Base-by-base conservation (phyloP, 164 flowering plant species). In the Saururus chinensis region DNA sequence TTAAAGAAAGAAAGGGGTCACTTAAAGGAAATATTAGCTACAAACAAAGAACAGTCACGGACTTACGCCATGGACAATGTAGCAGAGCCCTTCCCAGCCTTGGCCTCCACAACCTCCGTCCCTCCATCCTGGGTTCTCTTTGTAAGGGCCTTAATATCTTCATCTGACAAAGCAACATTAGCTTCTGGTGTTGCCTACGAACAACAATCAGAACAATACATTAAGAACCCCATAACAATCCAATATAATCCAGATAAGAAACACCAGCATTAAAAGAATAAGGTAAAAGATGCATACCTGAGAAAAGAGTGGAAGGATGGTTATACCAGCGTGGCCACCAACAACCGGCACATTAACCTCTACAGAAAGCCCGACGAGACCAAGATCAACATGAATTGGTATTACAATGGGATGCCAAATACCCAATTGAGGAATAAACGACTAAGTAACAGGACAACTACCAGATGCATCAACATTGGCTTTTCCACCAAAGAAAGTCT, bases 61-160 rank as follows among this genome's bases (percentile, higher is more conserved):
- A 82, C 97, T 83, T 87, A 93, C 96, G 99, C 99, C 97, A 93
- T 93, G 25, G 99, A 90, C 57, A 90, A 78, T 57, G 99, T 93
- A 30, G 99, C 99, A 53, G 99, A 93, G 5, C 99, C 99, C 77
- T 90, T 88, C 71, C 99, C 99, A 71, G 99, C 99, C 81, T 93
- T 93, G 30, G 99, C 99, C 70, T 88, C 91, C 56, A 93, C 99
- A 68, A 93, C 97, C 70, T 93, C 97, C 0, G 99, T 93, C 45
- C 98, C 99, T 61, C 95, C 96, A 76, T 88, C 92, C 74, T 90
- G 95, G 17, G 96, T 90, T 64, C 97, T 59, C 80, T 85, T 86
- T 54, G 97, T 88, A 53, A 90, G 88, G 64, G 89, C 92, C 41
- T 51, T 68, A 41, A 93, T 82, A 0, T 73, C 84, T 17, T 84